A percentile compares a stretch with the other conserved stretches of the same genome.
Conservation (phyloP, 2,329 filamentous ascomycete genomes). For the Calonectria multiphialidica region DNA sequence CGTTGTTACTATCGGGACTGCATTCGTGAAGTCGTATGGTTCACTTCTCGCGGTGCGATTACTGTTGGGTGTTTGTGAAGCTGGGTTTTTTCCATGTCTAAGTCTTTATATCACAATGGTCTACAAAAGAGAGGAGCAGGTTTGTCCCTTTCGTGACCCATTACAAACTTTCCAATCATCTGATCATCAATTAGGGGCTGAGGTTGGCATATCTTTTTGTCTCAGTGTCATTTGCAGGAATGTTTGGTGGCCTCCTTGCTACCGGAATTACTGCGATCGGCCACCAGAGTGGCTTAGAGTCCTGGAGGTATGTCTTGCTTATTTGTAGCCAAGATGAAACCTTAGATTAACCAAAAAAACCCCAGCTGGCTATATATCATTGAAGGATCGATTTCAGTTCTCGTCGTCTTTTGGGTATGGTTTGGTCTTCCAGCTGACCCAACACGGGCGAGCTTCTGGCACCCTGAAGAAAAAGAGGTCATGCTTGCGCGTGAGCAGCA, state of each 20-base stretch:
- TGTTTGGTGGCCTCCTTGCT: slow-evolving; percentile 7
- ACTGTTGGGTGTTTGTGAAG: slow-evolving; percentile 50
- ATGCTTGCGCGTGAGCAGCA: slow-evolving; percentile 62
- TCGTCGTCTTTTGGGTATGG: slow-evolving; percentile 57
- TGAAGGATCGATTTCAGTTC: slow-evolving; percentile 59
- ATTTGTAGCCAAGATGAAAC: neutral
- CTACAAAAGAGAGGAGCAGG: slow-evolving; percentile 47
- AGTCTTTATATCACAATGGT: slow-evolving; percentile 50
- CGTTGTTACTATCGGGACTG: slow-evolving; percentile 46
- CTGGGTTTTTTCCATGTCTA: slow-evolving; percentile 49
- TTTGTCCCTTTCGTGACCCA: neutral
- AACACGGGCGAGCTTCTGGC: slow-evolving; percentile 61
- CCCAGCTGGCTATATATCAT: slow-evolving; percentile 53
- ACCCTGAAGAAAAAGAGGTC: slow-evolving; percentile 59
- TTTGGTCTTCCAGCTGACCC: slow-evolving; percentile 62
- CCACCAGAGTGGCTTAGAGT: neutral
- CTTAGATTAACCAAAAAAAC: too few species aligned
- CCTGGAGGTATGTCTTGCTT: neutral
- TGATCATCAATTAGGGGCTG: neutral
- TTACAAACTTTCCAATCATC: too few species aligned
- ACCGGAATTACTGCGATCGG: slow-evolving; percentile 1
- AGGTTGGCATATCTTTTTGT: neutral
- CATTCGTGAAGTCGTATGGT: slow-evolving; percentile 44
- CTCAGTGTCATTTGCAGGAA: neutral
- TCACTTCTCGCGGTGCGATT: slow-evolving; percentile 45